Evolutionary conservation across 1,139 yeast species (phyloP).

Genomic region (Zygoascus hellenicus): DNA sequence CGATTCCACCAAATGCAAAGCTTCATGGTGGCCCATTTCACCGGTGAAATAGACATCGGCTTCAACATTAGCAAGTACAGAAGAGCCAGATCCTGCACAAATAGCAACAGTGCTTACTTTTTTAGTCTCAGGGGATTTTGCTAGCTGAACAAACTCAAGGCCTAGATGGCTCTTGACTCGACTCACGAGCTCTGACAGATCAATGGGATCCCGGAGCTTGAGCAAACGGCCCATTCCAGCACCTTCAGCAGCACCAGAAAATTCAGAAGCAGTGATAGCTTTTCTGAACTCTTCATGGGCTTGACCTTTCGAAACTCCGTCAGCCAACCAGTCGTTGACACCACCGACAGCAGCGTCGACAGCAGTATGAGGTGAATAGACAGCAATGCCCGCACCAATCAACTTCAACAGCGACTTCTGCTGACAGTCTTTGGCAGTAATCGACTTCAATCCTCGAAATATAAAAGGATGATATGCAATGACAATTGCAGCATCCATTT

Average conservation of each 20-base stretch:
- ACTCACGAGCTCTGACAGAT: constrained; percentile 43
- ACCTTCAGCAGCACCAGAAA: constrained; percentile 9
- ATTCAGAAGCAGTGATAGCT: constrained; percentile 14
- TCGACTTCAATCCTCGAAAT: constrained; percentile 79
- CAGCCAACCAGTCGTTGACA: constrained; percentile 85
- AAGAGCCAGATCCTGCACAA: constrained; percentile 94
- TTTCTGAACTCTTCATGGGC: constrained; percentile 24
- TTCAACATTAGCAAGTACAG: constrained; percentile 53
- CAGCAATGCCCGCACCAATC: constrained; percentile 72
- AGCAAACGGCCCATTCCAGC: constrained; percentile 80
- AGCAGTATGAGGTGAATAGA: constrained; percentile 94
- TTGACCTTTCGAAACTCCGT: constrained; percentile 44
- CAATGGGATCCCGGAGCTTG: constrained; percentile 40
- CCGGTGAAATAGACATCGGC: constrained; percentile 88
- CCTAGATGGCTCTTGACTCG: constrained; percentile 52
- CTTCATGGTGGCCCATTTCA: constrained; percentile 90
- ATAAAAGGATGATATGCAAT: constrained; percentile 87
- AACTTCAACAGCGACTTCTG: constrained; percentile 69
- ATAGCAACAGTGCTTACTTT: constrained; percentile 52
- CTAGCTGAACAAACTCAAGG: constrained; percentile 59
- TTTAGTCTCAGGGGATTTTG: constrained; percentile 38
- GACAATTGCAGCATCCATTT: constrained; percentile 43
- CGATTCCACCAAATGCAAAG: constrained; percentile 60
- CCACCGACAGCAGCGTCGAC: constrained; percentile 90
- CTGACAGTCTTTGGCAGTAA: constrained; percentile 65